A percentile compares a stretch with the other conserved stretches of the same genome.
Evolutionary conservation across 1,284 basidiomycete genomes (phyloP).

Genomic region (Pyrrhoderma lamaoense): DNA sequence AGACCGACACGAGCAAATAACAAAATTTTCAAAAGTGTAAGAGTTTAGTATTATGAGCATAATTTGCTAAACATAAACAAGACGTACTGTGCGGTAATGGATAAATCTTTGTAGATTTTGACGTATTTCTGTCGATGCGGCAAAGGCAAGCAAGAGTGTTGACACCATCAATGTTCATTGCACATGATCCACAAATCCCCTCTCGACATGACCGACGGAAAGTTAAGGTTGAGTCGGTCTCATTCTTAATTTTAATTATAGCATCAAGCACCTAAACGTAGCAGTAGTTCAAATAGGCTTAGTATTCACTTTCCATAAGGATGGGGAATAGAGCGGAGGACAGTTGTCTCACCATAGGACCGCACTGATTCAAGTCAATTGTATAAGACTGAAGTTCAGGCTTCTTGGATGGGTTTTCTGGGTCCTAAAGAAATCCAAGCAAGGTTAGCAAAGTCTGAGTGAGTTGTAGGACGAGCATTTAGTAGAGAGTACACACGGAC

Average conservation of each 20-base stretch:
- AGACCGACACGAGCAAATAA: background rate
- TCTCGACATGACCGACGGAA: conserved; percentile 96
- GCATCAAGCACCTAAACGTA: conserved; percentile 69
- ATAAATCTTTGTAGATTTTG: conserved; percentile 86
- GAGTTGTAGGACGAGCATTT: background rate
- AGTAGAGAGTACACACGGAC: conserved; percentile 35
- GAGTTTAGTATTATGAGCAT: background rate
- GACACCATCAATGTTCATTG: conserved; percentile 98
- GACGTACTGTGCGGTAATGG: conserved; percentile 94
- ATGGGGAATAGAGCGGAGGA: conserved; percentile 2
- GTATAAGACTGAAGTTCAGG: conserved; percentile 88
- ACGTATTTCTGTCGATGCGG: conserved; percentile 76
- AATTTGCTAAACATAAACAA: background rate
- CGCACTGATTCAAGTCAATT: conserved; percentile 90
- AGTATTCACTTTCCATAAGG: background rate
- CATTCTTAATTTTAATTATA: conserved; percentile 99
- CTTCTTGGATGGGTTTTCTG: conserved; percentile 90
- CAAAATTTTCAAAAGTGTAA: background rate
- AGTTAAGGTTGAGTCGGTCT: conserved; percentile 92
- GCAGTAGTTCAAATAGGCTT: background rate
- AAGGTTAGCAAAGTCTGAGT: background rate
- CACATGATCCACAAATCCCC: conserved; percentile 97
- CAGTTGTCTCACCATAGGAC: conserved; percentile 75
- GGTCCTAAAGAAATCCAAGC: conserved; percentile 55
- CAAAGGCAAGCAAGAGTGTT: conserved; percentile 98